Evolutionary conservation across 2,329 filamentous ascomycete species (phyloP).

Genomic region (Emydomyces testavorans): DNA sequence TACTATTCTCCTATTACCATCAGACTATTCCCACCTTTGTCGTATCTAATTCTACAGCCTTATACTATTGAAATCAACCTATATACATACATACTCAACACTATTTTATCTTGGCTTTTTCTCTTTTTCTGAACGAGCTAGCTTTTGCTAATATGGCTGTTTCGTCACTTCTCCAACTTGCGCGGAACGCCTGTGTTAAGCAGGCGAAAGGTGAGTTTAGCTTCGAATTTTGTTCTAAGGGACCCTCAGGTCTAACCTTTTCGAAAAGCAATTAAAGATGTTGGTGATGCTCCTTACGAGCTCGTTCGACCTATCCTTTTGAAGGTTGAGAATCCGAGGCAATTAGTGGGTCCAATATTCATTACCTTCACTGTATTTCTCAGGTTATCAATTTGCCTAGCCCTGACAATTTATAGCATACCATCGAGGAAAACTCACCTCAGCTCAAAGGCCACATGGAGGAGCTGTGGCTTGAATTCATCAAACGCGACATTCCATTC

Average conservation of each 20-base stretch:
- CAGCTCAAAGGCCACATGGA: constrained; percentile 59
- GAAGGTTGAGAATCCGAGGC: constrained; percentile 59
- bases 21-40: too few relatives aligned
- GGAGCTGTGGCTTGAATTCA: constrained; percentile 69
- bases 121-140: background rate
- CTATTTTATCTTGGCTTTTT: too few relatives aligned
- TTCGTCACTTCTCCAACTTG: constrained; percentile 28
- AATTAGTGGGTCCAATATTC: constrained; percentile 49
- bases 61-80: too few relatives aligned
- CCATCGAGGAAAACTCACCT: constrained; percentile 63
- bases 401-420: constrained; percentile 26
- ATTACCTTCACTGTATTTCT: background rate
- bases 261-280: constrained; percentile 47
- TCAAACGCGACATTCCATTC: constrained; percentile 62
- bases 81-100: too few relatives aligned
- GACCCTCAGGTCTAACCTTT: constrained; percentile 7
- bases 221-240: background rate
- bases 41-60: too few relatives aligned
- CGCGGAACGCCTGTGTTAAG: constrained; percentile 28
- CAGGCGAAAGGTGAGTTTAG: constrained; percentile 28
- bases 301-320: constrained; percentile 56
- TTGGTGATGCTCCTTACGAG: constrained; percentile 60
- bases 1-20: background rate
- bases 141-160: constrained; percentile 23
- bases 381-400: background rate